Base-by-base conservation (phyloP, 176 grass and related monocot species). In the Carex myosuroides region DNA sequence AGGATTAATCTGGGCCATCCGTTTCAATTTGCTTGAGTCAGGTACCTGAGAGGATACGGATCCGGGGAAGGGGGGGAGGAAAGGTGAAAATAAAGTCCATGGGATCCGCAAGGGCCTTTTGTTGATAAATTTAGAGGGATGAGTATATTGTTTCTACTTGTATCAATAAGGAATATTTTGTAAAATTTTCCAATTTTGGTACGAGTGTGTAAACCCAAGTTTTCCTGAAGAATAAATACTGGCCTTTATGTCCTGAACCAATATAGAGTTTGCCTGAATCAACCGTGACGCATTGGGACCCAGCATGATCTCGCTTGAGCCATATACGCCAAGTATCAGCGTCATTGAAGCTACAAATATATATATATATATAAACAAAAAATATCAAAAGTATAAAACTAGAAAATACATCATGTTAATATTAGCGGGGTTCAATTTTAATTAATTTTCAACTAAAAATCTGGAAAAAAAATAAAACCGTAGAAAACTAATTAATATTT, bases 221-320 rank as follows among this genome's bases (percentile, higher is more conserved):
- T 30, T 26, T 20, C 64, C 16, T 48, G 3, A 24, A 69, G 64
- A 41, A 62, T 10, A 44, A 16, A 29, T 53, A 82, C 83, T 69
- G 39, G 79, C 86, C 88, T 85, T 81, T 41, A 94, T 88, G 22
- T 75, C 88, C 61, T 81, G 70, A 22, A 90, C 84, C 7, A 91
- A 64, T 30, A 88, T 42, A 2, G 91, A 71, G 82, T 83, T 97
- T 21, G 84, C 44, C 87, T 55, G 86, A 76, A 94, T 13, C 52
- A 94, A 85, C 84, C 63, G 86, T 57, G 94, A 97, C 60, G 72
- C 90, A 13, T 85, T 86, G 0, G 88, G 85, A 7, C 86, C 86
- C 24, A 90, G 61, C 82, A 78, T 77, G 20, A 94, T 41, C 66
- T 92, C 89, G 65, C 29, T 81, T 2, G 84, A 33, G 56, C 88